Base-by-base conservation (phyloP, 2,329 filamentous ascomycete species). In the Aureobasidium sp. region DNA sequence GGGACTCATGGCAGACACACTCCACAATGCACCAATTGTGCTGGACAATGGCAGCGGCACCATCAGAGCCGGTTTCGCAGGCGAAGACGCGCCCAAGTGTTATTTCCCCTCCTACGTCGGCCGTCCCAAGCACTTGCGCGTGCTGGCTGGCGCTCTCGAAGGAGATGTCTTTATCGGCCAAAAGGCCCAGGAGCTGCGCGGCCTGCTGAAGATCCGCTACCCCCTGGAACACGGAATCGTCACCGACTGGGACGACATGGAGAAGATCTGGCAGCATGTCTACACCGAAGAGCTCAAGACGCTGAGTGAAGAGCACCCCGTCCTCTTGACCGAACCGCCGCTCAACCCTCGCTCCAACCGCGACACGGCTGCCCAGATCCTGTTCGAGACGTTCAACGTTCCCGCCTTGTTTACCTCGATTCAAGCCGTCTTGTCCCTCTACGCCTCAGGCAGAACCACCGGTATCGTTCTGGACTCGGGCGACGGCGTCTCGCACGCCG, bases 221-320 rank as follows among this genome's bases (percentile, higher is more conserved):
- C 94, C 94, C 46, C 79, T 99, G 60, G 94, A 97, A 77, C 94
- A 99, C 74, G 94, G 94, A 68, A 95, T 99, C 69, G 94, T 99
- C 64, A 99, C 94, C 67, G 91, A 99, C 75, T 99, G 94, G 94
- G 94, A 97, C 72, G 94, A 99, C 72, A 99, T 99, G 94, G 94
- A 99, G 79, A 86, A 90, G 78, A 99, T 99, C 76, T 99, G 94
- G 94, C 89, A 95, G 69, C 94, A 95, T 71, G 91, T 99, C 57
- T 99, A 97, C 74, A 89, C 89, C 61, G 93, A 96, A 71, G 94
- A 95, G 65, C 75, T 99, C 69, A 97, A 96, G 79, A 96, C 93
- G 53, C 81, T 96, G 71, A 96, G 92, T 75, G 94, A 99, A 81
- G 94, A 99, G 87, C 94, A 99, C 75, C 94, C 94, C 46, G 93